Evolutionary conservation across 2,329 filamentous ascomycete genomes (phyloP).

Genomic region (Sclerotinia glacialis): DNA sequence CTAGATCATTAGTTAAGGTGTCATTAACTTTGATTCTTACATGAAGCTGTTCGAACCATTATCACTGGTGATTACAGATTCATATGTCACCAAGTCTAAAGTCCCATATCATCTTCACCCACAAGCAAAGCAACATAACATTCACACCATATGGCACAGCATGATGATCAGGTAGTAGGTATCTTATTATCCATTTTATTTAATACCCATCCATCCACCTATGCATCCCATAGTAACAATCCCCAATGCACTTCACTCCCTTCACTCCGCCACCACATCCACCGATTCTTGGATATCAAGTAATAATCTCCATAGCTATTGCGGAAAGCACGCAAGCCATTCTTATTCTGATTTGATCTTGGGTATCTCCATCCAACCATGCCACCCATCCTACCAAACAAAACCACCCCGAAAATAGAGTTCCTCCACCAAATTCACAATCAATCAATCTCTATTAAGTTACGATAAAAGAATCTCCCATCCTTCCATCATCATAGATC

Average conservation of each 20-base stretch:
- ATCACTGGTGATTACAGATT: background rate
- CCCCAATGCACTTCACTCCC: background rate
- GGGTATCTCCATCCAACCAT: constrained; percentile 23
- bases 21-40: too few species aligned
- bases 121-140: background rate
- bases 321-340: constrained; percentile 5
- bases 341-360: constrained; percentile 22
- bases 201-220: constrained; percentile 6
- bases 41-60: background rate
- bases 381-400: constrained; percentile 17
- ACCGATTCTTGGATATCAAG: constrained; percentile 10
- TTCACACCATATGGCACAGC: background rate
- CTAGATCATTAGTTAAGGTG: background rate
- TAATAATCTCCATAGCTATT: constrained; percentile 2
- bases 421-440: constrained; percentile 2
- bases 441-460: constrained; percentile 17
- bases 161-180: constrained; percentile 16
- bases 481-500: constrained; percentile 1
- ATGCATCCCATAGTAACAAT: background rate
- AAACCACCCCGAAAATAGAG: constrained; percentile 18
- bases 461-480: constrained; percentile 1
- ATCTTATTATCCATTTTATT: constrained; percentile 23
- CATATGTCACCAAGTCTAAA: background rate
- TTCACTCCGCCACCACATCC: background rate
- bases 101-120: background rate